phyloP scores from a whole-genome alignment of 345 rosid species.

The Trapa incisa region DNA sequence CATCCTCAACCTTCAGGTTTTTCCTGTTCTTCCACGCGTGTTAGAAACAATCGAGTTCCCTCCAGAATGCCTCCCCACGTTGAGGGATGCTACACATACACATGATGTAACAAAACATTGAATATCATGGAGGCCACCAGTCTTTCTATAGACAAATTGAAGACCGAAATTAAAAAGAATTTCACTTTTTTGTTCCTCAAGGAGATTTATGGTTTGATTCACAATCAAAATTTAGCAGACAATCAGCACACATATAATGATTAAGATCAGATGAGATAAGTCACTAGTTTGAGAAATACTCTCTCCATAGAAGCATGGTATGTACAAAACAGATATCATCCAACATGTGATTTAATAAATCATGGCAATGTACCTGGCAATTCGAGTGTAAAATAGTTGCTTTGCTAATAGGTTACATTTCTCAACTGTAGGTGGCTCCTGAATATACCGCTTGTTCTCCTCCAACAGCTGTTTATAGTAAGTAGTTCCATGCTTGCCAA shows the following conservation, averaged over 20 bases:
- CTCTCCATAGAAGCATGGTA: background rate
- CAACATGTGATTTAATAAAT: background rate
- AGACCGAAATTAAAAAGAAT: too few species aligned
- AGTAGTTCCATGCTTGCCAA: constrained; percentile 34
- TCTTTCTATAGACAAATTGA: too few species aligned
- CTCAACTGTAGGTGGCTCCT: constrained; percentile 49
- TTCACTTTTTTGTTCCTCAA: too few species aligned
- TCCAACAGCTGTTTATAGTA: constrained; percentile 54
- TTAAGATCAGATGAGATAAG: background rate
- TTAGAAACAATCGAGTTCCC: constrained; percentile 44
- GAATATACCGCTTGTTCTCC: constrained; percentile 53
- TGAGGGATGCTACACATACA: constrained; percentile 35
- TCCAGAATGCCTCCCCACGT: constrained; percentile 43
- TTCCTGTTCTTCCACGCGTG: constrained; percentile 41
- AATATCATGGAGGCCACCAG: background rate
- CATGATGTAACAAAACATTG: background rate
- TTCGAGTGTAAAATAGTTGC: constrained; percentile 62
- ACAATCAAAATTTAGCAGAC: background rate
- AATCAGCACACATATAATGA: background rate
- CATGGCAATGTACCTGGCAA: constrained; percentile 32
- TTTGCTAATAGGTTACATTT: constrained; percentile 46
- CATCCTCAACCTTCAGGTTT: constrained; percentile 56
- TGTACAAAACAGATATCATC: background rate
- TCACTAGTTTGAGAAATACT: background rate
- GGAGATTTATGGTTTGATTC: too few species aligned